Evolutionary conservation across 345 rosid genomes (phyloP), one percentile per base, ranked within the genome.

Genomic region (Arabidopsis thaliana): DNA sequence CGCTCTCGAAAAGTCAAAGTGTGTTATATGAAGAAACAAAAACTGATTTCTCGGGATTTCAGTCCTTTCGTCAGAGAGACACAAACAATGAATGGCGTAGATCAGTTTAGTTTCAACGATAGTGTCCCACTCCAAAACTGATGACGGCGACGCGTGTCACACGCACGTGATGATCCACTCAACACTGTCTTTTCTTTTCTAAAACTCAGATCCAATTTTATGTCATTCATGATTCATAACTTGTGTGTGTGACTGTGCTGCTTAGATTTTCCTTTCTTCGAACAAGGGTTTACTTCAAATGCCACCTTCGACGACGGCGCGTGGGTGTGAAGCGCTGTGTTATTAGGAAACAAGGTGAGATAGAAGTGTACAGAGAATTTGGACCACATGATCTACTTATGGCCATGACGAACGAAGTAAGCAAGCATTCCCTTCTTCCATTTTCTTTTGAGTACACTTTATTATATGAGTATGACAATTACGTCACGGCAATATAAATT

Each of bases 401-500:
- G 68, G 61, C 36, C 22, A 59, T 67, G 59, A 67, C 73, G 45
- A 67, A 51, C 45, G 79, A 28, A 28, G 32, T 28, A 4, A 66
- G 3, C 71, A 22, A 64, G 41, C 78, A 46, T 56, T 49, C 42
- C 41, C 60, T 8, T 57, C 22, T 59, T 32, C 52, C 68, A 74
- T 57, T 48, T 74, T 58, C 24, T 37, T 33, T 48, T 13, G 2
- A 12, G 5, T 36, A 57, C 25, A 75, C 69, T 75, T 75, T 75
- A 38, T 40, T 40, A 51, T 33, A 56, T 67, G 66, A n/a, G 32
- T 56, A 49, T 61, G 77, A 55, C 79, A 68, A 60, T 68, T 52
- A 76, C 79, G 79, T 76, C 74, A 76, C 79, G 79, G 55, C 74
- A 76, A 56, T 59, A 60, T 68, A 60, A 57, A 32, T 58, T 58